Evolutionary conservation across 2,329 filamentous ascomycete species (phyloP), one percentile per base, ranked within the genome.

Genomic region (Grosmannia serpens): DNA sequence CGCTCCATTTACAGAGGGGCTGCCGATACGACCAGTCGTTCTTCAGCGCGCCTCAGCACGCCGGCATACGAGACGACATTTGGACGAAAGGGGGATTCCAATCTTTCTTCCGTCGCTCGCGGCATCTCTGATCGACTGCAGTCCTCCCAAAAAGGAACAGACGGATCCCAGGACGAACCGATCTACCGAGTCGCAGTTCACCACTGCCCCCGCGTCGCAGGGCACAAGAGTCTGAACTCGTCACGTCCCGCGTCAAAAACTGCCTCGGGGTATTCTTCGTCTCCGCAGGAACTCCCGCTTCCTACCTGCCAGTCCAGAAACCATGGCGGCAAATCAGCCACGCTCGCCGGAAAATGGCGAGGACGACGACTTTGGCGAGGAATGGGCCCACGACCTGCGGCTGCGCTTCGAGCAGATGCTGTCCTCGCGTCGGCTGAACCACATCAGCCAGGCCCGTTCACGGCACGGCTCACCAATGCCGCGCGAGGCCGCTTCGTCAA

Each of bases 341-440:
- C 62, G 62, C 41, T 51, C 58, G 27, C 52, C 61, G 52, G 55
- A 53, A 60, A 63, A 7, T 59, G 64, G 15, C 58, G 66, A 15
- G 60, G 66, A 69, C 56, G 71, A 67, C 46, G 74, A 77, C 8
- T 81, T 83, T 66, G 86, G 86, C 68, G 87, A 91, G 68, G 80
- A 82, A 67, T 89, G 86, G 84, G 89, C 91, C 29, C 80, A 83
- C 66, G 88, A 91, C 60, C 76, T 97, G 66, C 86, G 88, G 56
- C 76, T 87, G 66, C 87, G 90, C 68, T 96, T 96, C 71, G 89
- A 95, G 70, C 87, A 91, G 63, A 77, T 95, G 61, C 79, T 97
- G 68, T 87, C 89, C 70, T 90, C 88, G 59, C 91, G 89, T 76
- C 84, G 91, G 71, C 84, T 96, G 77, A 91, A 89, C 70, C 88